Evolutionary conservation across 768 basidiomycete genomes (phyloP), one percentile per base, ranked within the genome.

Genomic region (Termitomyces sp.): DNA sequence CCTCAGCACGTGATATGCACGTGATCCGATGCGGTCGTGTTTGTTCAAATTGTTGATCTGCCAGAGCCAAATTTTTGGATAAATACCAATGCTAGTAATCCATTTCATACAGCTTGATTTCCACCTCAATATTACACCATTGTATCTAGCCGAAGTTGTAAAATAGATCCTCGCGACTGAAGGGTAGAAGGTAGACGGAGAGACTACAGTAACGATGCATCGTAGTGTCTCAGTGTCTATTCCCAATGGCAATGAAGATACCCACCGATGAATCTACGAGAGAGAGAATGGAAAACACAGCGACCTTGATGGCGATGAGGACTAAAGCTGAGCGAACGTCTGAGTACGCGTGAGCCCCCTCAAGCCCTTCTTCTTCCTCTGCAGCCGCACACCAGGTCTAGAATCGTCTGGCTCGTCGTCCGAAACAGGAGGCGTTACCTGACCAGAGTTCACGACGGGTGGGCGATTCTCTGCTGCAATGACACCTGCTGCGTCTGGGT

Each of bases 401-500:
- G 16, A 37, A 25, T 58, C 58, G n/a, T 63, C 61, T 1, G 57
- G 62, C 16, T 67, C 68, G 39, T 59, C 63, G 9, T 59, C 54
- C 17, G 48, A 58, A 3, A 46, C 50, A 14, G 59, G 61, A 1
- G 58, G 55, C 9, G 57, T 61, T 3, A 43, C 59, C 14, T 23
- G 42, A 32, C 65, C 62, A 7, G 54, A 54, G 1, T 60, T 56
- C 19, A 60, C 44, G 8, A 57, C 44, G 37, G 64, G 61, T 12
- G 62, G 58, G n/a, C 60, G 61, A 23, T 56, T 58, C 41, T 66
- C 66, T 2, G 63, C 59, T 44, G 63, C 61, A 28, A 72, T 73
- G 5, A 69, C 63, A 14, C 57, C 59, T 28, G 68, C 69, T 0
- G 72, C 73, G 27, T 75, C 70, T 0, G 73, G 73, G 67, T 75